These are phyloP conservation scores for Meyerozyma guilliermondii DNA, from an alignment of 1,139 yeast species.

Conservation along the genomic window DNA sequence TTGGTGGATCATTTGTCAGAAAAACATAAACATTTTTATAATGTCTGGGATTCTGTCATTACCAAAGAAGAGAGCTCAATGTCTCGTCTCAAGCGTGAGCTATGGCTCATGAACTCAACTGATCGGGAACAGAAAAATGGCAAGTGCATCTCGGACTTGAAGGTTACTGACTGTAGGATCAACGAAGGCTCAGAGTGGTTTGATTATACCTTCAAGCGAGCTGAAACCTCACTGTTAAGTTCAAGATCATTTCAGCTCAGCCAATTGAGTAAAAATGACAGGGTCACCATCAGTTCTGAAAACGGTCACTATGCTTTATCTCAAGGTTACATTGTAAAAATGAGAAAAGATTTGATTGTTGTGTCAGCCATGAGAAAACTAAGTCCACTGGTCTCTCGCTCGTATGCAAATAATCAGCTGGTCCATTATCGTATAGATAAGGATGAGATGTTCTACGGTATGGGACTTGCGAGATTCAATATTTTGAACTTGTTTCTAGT, in stretches of 20 bases:
- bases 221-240: constrained; percentile 2
- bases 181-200: constrained; percentile 25
- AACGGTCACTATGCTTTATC: constrained; percentile 72
- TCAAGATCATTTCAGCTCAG: constrained; percentile 22
- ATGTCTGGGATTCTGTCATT: constrained; percentile 70
- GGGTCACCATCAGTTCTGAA: constrained; percentile 74
- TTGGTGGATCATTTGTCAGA: constrained; percentile 48
- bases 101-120: constrained; percentile 63
- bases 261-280: constrained; percentile 48
- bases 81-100: constrained; percentile 49
- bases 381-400: constrained; percentile 35
- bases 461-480: constrained; percentile 74
- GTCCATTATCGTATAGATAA: constrained; percentile 64
- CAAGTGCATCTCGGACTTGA: constrained; percentile 48
- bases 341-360: constrained; percentile 32
- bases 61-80: constrained; percentile 67
- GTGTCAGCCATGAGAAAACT: constrained; percentile 51
- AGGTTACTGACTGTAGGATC: constrained; percentile 24
- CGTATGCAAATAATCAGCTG: constrained; percentile 5
- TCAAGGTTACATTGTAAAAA: constrained; percentile 48
- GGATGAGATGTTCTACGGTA: constrained; percentile 72
- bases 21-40: constrained; percentile 49
- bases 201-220: constrained; percentile 46
- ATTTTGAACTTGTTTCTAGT: constrained; percentile 59
- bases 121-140: constrained; percentile 61